Evolutionary conservation across 495 filamentous ascomycete species (phyloP), one percentile per base, ranked within the genome.

Genomic region (Entonaema liquescens): DNA sequence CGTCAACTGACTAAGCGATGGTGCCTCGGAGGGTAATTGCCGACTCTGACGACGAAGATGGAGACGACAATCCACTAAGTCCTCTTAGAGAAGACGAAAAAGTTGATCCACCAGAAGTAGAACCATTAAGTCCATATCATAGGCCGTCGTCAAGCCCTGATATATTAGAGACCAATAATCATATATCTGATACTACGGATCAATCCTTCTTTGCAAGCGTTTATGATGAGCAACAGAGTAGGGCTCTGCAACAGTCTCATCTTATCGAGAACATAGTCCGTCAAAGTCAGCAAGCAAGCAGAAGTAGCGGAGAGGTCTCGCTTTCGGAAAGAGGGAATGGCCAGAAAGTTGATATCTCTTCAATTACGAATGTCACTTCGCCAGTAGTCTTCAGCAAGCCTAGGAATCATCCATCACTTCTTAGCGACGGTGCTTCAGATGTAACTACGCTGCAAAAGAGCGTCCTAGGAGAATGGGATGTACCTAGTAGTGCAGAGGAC

Each of bases 11-110:
- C 38, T 31, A 23, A 50, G 55, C 40, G 15, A 77, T 77, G 75
- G 68, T 54, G 59, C 63, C 44, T 44, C 75, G 68, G 5, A 70
- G 58, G 23, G 68, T 76, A 50, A 68, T 77, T 50, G 75, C 73
- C 36, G 75, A 77, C 53, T 77, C 75, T 8, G 75, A 77, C 36
- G 73, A 76, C 33, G 75, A 77, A 50, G 73, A 77, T 49, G 70
- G 52, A n/a, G 75, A 61, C 9, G 73, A 77, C 42, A 49, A 26
- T 26, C 52, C 59, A 31, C 42, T 65, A 29, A 69, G 63, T 33
- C 67, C 68, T 52, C 26, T 17, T 1, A 57, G 35, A 52, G 65
- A 59, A 29, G 64, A 73, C 7, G 26, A 21, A 15, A 58, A 23
- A n/a, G 57, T 53, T 31, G 23, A 44, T 21, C 63, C 49, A 23